Conservation (phyloP, 2,329 filamentous ascomycete species). For the Talaromyces piceae region DNA sequence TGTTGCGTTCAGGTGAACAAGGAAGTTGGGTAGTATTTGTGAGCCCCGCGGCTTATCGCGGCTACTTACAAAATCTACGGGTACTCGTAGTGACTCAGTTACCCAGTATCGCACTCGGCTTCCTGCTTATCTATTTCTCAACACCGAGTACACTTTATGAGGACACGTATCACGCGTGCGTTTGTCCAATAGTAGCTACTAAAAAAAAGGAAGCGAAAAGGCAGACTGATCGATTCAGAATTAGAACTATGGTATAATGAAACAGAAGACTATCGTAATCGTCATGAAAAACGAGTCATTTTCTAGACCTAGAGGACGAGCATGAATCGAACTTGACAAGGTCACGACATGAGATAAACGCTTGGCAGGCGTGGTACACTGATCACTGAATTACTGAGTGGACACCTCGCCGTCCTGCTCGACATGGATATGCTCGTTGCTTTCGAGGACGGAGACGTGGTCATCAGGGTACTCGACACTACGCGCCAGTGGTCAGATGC, state of each 20-base stretch:
- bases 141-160: too few species aligned
- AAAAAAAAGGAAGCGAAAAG: neutral
- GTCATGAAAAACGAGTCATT: neutral
- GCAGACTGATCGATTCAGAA: neutral
- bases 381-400: slow-evolving; percentile 5
- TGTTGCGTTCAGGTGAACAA: too few species aligned
- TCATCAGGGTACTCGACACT: slow-evolving; percentile 65
- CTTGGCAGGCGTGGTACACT: too few species aligned
- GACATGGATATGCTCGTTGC: slow-evolving; percentile 67
- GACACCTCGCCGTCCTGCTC: slow-evolving; percentile 63
- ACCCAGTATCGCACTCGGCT: too few species aligned
- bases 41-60: too few species aligned
- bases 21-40: neutral
- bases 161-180: slow-evolving; percentile 6
- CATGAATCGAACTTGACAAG: neutral
- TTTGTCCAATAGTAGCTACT: too few species aligned
- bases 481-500: neutral
- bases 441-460: slow-evolving; percentile 57
- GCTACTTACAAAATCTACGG: too few species aligned
- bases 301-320: neutral
- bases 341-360: neutral
- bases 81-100: too few species aligned
- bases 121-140: too few species aligned
- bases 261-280: slow-evolving; percentile 7
- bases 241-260: slow-evolving; percentile 8